phyloP scores from a whole-genome alignment of 2,329 filamentous ascomycete species.

The Simplicillium sp. region DNA sequence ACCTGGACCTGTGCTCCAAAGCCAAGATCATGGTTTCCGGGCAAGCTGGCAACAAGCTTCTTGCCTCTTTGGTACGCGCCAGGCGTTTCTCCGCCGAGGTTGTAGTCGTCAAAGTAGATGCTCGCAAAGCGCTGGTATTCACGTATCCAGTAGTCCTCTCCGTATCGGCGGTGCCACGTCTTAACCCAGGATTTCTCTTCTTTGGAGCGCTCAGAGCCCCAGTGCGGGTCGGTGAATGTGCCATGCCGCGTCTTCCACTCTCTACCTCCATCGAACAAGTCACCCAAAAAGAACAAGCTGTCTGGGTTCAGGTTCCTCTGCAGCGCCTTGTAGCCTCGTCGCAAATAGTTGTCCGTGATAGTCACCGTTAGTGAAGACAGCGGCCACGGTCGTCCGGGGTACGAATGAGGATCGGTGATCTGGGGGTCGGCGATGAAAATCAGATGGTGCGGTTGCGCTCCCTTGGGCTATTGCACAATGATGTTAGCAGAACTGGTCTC shows the following conservation, averaged over 20 bases:
- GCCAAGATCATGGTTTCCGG: conserved; percentile 91
- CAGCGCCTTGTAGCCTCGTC: conserved; percentile 69
- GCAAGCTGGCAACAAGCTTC: conserved; percentile 75
- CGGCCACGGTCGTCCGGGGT: conserved; percentile 65
- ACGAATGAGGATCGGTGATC: conserved; percentile 89
- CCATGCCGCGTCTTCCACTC: conserved; percentile 77
- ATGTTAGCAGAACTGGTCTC: conserved; percentile 9
- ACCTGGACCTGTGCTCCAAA: conserved; percentile 80
- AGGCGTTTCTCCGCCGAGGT: conserved; percentile 42
- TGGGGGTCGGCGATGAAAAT: conserved; percentile 85
- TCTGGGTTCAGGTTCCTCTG: conserved; percentile 73
- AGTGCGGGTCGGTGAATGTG: conserved; percentile 48
- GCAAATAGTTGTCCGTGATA: conserved; percentile 84
- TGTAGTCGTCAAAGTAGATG: conserved; percentile 71
- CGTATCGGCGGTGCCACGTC: conserved; percentile 65
- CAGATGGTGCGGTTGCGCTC: conserved; percentile 72
- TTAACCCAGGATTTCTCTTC: conserved; percentile 48
- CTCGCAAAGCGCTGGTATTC: conserved; percentile 82
- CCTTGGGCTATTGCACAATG: conserved; percentile 51
- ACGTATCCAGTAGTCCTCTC: conserved; percentile 71
- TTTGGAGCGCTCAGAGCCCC: conserved; percentile 41
- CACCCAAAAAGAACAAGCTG: conserved; percentile 82
- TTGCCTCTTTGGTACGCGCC: conserved; percentile 55
- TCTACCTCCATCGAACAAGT: conserved; percentile 89
- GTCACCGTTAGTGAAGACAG: conserved; percentile 41